Evolutionary conservation across 495 filamentous ascomycete genomes (phyloP).

Genomic region (Lichenothelia convexa): DNA sequence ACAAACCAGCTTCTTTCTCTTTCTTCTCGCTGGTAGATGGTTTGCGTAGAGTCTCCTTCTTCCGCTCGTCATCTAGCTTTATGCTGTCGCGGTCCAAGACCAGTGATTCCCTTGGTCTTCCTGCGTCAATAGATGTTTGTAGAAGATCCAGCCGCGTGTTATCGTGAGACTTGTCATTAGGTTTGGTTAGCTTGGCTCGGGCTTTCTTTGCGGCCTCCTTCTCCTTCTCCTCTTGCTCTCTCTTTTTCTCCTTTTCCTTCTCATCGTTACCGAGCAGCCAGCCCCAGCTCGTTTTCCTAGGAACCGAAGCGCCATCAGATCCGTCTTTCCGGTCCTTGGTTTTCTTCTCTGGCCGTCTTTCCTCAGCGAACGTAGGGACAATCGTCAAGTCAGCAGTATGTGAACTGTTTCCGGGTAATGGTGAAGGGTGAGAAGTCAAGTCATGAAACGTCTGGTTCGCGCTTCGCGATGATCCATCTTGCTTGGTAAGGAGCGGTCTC

Average conservation of each 20-base stretch:
- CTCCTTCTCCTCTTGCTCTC: slow-evolving; percentile 34
- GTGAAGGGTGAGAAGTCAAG: slow-evolving; percentile 41
- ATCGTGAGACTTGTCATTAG: slow-evolving; percentile 40
- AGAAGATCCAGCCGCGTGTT: slow-evolving; percentile 64
- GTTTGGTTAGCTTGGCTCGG: slow-evolving; percentile 37
- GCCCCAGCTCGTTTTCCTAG: slow-evolving; percentile 75
- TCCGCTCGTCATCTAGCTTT: slow-evolving; percentile 69
- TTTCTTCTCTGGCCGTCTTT: slow-evolving; percentile 46
- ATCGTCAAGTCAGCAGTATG: slow-evolving; percentile 67
- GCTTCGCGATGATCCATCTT: too few relatives aligned
- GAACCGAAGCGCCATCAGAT: slow-evolving; percentile 27
- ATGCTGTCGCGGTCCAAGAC: slow-evolving; percentile 59
- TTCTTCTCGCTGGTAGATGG: slow-evolving; percentile 62
- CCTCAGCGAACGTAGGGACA: slow-evolving; percentile 58
- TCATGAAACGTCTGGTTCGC: slow-evolving; percentile 36
- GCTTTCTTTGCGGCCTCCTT: slow-evolving; percentile 24
- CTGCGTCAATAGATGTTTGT: slow-evolving; percentile 58
- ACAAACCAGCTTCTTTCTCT: slow-evolving; percentile 64
- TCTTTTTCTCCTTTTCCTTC: slow-evolving; percentile 53
- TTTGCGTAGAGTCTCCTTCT: slow-evolving; percentile 51
- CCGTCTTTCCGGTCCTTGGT: slow-evolving; percentile 39
- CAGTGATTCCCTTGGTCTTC: slow-evolving; percentile 63
- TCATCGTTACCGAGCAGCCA: slow-evolving; percentile 58
- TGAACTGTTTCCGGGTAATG: slow-evolving; percentile 50
- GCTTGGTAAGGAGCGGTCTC: too few relatives aligned